Percentiles rank a stretch among this genome's conserved stretches.
phyloP scores from a whole-genome alignment of 2,329 filamentous ascomycete species.

The Aureobasidium subglaciale region DNA sequence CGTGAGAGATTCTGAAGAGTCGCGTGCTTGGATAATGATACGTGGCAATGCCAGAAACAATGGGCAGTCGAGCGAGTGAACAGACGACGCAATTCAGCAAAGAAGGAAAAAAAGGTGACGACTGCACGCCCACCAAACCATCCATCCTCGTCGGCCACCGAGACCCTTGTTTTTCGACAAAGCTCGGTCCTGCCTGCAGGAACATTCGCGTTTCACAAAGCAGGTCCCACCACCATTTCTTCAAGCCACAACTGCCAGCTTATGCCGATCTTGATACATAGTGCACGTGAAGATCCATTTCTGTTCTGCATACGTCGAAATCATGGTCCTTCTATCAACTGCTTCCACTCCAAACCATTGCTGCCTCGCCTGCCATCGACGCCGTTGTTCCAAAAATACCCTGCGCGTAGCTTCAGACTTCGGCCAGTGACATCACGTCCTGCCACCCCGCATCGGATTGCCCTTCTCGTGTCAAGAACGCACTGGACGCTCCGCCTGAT shows the following conservation, averaged over 20 bases:
- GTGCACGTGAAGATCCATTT: neutral
- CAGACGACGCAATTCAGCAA: neutral
- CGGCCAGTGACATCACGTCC: neutral
- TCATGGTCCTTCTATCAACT: neutral
- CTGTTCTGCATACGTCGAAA: neutral
- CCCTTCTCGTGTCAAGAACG: neutral
- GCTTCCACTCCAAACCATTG: too few relatives aligned
- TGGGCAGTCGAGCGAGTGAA: neutral
- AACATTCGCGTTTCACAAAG: neutral
- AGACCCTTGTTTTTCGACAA: neutral
- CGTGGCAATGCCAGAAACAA: neutral
- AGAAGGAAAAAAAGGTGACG: constrained; percentile 7
- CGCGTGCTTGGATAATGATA: neutral
- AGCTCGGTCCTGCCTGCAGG: neutral
- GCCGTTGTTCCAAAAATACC: neutral
- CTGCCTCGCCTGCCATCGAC: neutral
- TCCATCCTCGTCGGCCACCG: neutral
- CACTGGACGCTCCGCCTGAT: neutral
- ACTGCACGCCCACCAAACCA: neutral
- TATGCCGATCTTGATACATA: neutral
- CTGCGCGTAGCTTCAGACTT: neutral
- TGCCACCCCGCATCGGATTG: neutral
- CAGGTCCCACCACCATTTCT: neutral
- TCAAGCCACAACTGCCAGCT: neutral
- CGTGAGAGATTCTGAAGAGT: neutral